A percentile compares a stretch with the other conserved stretches of the same genome.
phyloP scores from a whole-genome alignment of 2,329 filamentous ascomycete genomes.

The Colletotrichum spaethianum region DNA sequence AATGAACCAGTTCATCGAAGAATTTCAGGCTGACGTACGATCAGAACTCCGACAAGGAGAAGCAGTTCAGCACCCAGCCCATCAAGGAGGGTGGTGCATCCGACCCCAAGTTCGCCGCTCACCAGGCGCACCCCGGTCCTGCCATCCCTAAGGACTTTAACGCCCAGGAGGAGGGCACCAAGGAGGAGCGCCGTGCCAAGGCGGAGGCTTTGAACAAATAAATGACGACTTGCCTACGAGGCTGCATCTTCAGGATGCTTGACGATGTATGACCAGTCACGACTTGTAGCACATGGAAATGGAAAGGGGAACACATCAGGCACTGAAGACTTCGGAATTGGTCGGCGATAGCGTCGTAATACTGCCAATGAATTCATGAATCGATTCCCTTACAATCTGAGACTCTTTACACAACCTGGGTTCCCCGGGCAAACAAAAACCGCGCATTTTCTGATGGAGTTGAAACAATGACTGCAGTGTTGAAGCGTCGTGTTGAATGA shows the following conservation, averaged over 20 bases:
- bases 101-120: slow-evolving; percentile 65
- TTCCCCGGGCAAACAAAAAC: background rate
- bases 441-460: background rate
- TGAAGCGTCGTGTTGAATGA: background rate
- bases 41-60: slow-evolving; percentile 51
- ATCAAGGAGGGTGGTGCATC: slow-evolving; percentile 54
- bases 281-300: slow-evolving; percentile 22
- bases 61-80: slow-evolving; percentile 62
- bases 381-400: slow-evolving; percentile 1
- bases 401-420: background rate
- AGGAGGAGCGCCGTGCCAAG: slow-evolving; percentile 77
- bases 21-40: slow-evolving; percentile 15
- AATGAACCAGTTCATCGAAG: background rate
- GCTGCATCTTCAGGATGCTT: slow-evolving; percentile 8
- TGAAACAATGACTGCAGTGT: background rate
- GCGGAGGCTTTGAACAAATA: slow-evolving; percentile 77
- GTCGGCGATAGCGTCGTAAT: slow-evolving; percentile 30
- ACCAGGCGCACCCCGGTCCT: slow-evolving; percentile 71
- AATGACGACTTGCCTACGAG: background rate
- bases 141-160: slow-evolving; percentile 68
- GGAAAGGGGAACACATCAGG: background rate
- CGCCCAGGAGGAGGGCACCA: slow-evolving; percentile 70
- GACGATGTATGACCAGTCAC: slow-evolving; percentile 31
- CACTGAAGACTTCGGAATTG: slow-evolving; percentile 2
- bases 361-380: slow-evolving; percentile 26